These are phyloP conservation scores for Diplodia seriata DNA, from an alignment of 2,329 filamentous ascomycete genomes.

Conservation along the genomic window DNA sequence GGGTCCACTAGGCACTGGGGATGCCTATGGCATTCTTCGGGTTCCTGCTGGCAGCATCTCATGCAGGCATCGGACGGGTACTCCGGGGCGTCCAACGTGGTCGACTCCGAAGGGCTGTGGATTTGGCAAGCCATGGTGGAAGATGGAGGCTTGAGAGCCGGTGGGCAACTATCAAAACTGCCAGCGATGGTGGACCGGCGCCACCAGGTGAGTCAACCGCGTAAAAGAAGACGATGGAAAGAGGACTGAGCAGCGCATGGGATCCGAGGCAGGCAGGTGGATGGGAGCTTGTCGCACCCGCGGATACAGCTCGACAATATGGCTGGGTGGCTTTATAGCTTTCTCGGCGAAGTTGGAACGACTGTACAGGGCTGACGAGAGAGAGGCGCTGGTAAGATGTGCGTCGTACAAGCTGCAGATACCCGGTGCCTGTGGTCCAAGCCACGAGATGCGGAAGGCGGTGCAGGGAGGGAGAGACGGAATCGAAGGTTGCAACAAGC, in stretches of 20 bases:
- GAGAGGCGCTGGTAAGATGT: constrained; percentile 15
- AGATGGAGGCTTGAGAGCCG: background rate
- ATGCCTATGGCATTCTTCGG: background rate
- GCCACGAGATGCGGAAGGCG: constrained; percentile 4
- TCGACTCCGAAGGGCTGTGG: background rate
- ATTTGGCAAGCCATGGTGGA: constrained; percentile 20
- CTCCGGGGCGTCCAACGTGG: background rate
- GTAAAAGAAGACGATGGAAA: constrained; percentile 18
- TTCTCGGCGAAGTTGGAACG: constrained; percentile 1
- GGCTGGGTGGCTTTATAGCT: background rate
- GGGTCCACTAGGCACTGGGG: background rate
- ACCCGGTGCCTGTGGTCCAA: background rate
- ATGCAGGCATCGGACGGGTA: background rate
- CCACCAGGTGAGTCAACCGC: constrained; percentile 28
- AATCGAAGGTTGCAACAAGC: background rate
- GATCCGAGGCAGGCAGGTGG: background rate
- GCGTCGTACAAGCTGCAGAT: constrained; percentile 18
- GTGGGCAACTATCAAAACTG: constrained; percentile 17
- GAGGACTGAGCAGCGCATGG: constrained; percentile 28
- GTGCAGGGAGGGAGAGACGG: constrained; percentile 14
- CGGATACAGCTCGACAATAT: constrained; percentile 8
- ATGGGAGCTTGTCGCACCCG: background rate
- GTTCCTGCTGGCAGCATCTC: background rate
- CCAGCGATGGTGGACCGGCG: constrained; percentile 32
- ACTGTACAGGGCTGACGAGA: constrained; percentile 24